Base-by-base conservation (phyloP, 1,139 yeast genomes). In the Yamadazyma sp. region DNA sequence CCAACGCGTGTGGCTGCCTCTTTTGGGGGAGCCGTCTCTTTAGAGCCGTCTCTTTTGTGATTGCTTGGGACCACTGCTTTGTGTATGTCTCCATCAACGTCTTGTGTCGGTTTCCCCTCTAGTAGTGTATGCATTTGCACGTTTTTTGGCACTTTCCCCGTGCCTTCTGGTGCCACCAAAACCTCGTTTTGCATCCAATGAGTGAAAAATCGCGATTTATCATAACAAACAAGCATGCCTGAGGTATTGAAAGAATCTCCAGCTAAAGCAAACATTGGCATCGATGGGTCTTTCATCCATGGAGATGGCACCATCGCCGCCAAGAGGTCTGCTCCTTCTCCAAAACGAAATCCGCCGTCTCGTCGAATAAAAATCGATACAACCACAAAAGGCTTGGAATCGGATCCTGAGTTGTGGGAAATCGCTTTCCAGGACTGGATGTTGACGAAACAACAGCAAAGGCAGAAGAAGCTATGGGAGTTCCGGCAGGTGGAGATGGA, bases 321-420 rank as follows among this genome's bases (percentile, higher is more conserved):
- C 33, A 20, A 62, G 42, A 46, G 68, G 35, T 58, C 55, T 1
- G 62, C 66, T 8, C 47, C 57, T 3, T 60, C 68, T 3, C 68
- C 68, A 2, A 42, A 58, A 9, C 58, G 59, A 9, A 44, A 48
- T 16, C 55, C 47, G 26, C 48, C 49, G 23, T 40, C 44, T n/a
- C 48, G 49, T 14, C 51, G 61, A 36, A 46, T 62, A 33, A 53
- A 48, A 27, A 23, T 49, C 11, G 46, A 42, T 9, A 32, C 28
- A 11, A 29, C 40, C 17, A 34, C 15, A 20, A 25, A 15, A 6
- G 23, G 16, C n/a, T 8, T 25, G 17, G 22, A 12, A 9, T n/a
- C 23, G 17, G 46, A 43, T 30, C 48, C 51, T 18, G 45, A 53
- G 6, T 31, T 54, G 28, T 42, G 40, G 39, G 33, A 45, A 9